Evolutionary conservation across 2,329 filamentous ascomycete genomes (phyloP), one percentile per base, ranked within the genome.

Genomic region (Elsinoe australis): DNA sequence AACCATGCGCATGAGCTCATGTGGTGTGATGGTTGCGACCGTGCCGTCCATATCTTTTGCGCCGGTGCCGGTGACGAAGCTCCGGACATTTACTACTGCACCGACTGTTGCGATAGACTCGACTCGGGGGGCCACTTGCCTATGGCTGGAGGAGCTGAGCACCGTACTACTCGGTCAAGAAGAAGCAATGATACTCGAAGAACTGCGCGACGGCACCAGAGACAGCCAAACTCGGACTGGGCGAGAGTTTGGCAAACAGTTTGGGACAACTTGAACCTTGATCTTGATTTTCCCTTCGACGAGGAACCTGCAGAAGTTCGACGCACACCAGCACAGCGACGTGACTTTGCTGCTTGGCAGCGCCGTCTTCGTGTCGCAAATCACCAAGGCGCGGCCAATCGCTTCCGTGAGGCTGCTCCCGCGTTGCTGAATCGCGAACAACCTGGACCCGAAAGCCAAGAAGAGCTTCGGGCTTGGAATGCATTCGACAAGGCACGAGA

Each of bases 1-100:
- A 87, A 92, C 55, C 80, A 90, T 57, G 85, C 92, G 64, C 85
- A 94, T 54, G 75, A 88, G 14, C 76, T 95, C 46, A 80, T 96
- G 55, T 79, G 94, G 52, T 98, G 92, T 68, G 88, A 95, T 64
- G 83, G 81, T 60, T 98, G 92, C 70, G 84, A 94, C 71, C 82
- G 83, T 26, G 79, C 85, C 34, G 95, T 90, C 59, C 92, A 98
- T 65, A 88, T 88, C 39, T 86, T 94, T 65, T 98, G 92, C 65
- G 79, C 94, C 52, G 89, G 86, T 26, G 75, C 95, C 42, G 28
- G 32, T 21, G 82, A 89, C 52, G 70, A 74, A 47, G 55, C 58
- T n/a, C 61, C 63, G 7, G 62, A 64, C 6, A 56, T 62, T 4
- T 98, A 90, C 89, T 95, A 90, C 64, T 98, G 92, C 70, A 82